These are phyloP conservation scores for Rhynchosporium graminicola DNA, from an alignment of 2,329 filamentous ascomycete genomes.

Conservation along the genomic window DNA sequence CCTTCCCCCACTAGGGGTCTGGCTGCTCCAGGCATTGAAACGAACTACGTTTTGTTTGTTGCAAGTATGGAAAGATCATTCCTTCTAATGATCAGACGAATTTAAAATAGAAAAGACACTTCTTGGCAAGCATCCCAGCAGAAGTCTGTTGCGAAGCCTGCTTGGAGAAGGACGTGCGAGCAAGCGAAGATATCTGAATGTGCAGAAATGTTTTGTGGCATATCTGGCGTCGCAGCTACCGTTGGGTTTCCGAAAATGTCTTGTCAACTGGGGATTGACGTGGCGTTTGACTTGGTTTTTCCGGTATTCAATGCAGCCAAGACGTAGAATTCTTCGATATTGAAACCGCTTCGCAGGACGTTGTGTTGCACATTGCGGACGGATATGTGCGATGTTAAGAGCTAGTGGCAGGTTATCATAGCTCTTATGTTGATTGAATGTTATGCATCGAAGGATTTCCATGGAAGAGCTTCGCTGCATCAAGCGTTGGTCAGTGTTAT, in stretches of 20 bases:
- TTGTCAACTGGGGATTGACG: not conserved
- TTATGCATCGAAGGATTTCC: too few species aligned
- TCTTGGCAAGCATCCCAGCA: slow-evolving; percentile 1
- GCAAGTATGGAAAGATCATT: not conserved
- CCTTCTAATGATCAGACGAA: slow-evolving; percentile 5
- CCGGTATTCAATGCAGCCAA: not conserved
- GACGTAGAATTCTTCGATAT: not conserved
- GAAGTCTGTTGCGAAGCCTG: not conserved
- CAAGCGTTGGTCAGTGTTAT: too few species aligned
- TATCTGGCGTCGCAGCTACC: not conserved
- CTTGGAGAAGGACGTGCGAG: slow-evolving; percentile 4
- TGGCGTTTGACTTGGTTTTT: slow-evolving; percentile 3
- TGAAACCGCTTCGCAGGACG: not conserved
- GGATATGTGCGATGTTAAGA: not conserved
- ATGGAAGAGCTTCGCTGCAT: too few species aligned
- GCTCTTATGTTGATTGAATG: too few species aligned
- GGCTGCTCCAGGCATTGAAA: not conserved
- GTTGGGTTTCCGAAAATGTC: not conserved
- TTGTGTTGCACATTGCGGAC: not conserved
- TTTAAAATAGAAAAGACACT: slow-evolving; percentile 4
- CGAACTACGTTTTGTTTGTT: not conserved
- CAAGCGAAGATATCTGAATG: slow-evolving; percentile 8
- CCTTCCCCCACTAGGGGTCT: not conserved
- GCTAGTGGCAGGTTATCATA: too few species aligned
- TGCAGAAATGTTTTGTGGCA: slow-evolving; percentile 2